Conservation (phyloP, 805 yeast species). For the Lipomyces japonicus region DNA sequence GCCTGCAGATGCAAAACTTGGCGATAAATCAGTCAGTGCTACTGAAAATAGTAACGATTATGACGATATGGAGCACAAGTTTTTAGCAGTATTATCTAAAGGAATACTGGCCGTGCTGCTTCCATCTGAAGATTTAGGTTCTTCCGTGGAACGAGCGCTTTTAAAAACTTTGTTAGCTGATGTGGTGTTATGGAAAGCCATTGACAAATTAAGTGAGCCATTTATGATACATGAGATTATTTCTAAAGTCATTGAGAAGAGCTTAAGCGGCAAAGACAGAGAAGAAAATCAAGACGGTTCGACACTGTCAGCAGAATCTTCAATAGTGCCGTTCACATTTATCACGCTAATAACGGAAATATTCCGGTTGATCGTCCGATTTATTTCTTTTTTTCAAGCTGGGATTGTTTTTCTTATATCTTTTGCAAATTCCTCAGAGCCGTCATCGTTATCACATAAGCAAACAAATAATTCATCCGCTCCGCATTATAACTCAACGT, state of each 20-base stretch:
- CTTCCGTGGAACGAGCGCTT: conserved; percentile 42
- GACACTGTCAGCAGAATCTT: background rate
- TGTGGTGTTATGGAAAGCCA: conserved; percentile 41
- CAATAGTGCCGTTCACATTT: background rate
- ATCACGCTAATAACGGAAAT: background rate
- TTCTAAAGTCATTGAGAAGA: conserved; percentile 30
- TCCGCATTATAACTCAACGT: background rate
- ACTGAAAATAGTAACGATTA: background rate
- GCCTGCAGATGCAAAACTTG: background rate
- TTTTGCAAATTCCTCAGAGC: conserved; percentile 10
- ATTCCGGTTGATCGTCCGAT: conserved; percentile 3
- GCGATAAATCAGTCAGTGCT: background rate
- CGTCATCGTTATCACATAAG: no score
- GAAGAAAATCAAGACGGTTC: background rate
- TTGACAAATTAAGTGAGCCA: conserved; percentile 49
- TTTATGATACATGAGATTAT: conserved; percentile 50
- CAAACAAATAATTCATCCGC: no score
- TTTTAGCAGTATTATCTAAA: conserved; percentile 40
- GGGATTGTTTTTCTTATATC: conserved; percentile 17
- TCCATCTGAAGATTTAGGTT: conserved; percentile 44
- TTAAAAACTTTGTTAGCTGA: conserved; percentile 44
- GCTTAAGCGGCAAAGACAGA: conserved; percentile 4
- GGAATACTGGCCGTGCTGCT: conserved; percentile 39
- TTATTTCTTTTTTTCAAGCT: conserved; percentile 13
- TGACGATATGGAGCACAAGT: conserved; percentile 34